Conservation (phyloP, 768 basidiomycete genomes). For the Boletus barrowsii region DNA sequence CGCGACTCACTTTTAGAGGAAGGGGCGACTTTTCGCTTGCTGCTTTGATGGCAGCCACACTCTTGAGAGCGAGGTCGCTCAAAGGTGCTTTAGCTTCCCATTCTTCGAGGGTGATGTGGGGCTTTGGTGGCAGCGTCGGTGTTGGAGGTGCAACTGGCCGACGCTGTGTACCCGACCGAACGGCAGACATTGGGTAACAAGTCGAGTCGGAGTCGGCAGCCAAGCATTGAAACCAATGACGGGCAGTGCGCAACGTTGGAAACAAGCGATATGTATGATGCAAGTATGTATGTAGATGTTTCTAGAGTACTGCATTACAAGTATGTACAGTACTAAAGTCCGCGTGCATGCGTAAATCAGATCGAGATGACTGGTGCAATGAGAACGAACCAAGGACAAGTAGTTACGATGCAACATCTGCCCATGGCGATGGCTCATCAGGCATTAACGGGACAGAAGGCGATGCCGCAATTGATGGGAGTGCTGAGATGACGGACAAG, state of each 20-base stretch:
- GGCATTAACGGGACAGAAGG: conserved; percentile 17
- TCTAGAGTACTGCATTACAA: conserved; percentile 10
- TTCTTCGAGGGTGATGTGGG: conserved; percentile 72
- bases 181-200: conserved; percentile 21
- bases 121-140: conserved; percentile 35
- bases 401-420: conserved; percentile 14
- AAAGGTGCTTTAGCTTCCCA: conserved; percentile 88
- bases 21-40: conserved; percentile 60
- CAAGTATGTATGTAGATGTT: not conserved
- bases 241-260: too few species aligned
- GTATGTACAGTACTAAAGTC: not conserved
- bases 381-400: not conserved
- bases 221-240: conserved; percentile 1
- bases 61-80: conserved; percentile 62
- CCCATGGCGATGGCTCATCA: conserved; percentile 34
- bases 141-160: conserved; percentile 27
- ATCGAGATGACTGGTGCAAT: not conserved
- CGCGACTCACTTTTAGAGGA: conserved; percentile 66
- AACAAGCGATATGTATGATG: not conserved
- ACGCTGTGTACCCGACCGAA: conserved; percentile 21
- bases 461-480: conserved; percentile 5
- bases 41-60: conserved; percentile 59
- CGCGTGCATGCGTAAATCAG: conserved; percentile 1
- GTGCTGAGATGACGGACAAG: conserved; percentile 6
- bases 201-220: conserved; percentile 4